Percentiles rank a stretch among this genome's conserved stretches.
Evolutionary conservation across 768 basidiomycete species (phyloP).

Genomic region (Rhodosporidiobolus odoratus): DNA sequence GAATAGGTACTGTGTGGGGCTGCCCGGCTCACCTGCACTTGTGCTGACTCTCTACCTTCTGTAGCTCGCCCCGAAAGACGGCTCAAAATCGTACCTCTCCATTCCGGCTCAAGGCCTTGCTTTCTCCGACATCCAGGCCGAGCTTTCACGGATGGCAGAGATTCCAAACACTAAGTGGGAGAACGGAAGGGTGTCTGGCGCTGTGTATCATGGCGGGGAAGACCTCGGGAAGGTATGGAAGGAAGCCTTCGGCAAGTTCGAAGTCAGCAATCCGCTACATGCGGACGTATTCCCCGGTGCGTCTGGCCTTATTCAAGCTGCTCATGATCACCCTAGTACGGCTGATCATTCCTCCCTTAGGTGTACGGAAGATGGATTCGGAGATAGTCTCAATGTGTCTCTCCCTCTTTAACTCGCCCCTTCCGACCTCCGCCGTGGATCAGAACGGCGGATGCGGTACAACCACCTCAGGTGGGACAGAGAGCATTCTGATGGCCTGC

Average conservation of each 20-base stretch:
- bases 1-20: too few relatives aligned
- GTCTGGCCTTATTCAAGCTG: not conserved
- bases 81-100: not conserved
- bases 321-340: not conserved
- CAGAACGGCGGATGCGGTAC: conserved; percentile 66
- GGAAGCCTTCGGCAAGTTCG: conserved; percentile 72
- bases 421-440: conserved; percentile 17
- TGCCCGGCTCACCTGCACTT: too few relatives aligned
- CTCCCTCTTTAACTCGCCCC: conserved; percentile 60
- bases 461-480: conserved; percentile 93
- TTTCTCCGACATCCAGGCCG: not conserved
- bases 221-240: conserved; percentile 45
- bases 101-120: conserved; percentile 23
- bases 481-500: conserved; percentile 90
- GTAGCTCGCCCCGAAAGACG: conserved; percentile 19
- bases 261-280: conserved; percentile 66
- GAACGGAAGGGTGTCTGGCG: conserved; percentile 28
- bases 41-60: too few relatives aligned
- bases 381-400: conserved; percentile 51
- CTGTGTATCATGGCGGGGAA: conserved; percentile 35
- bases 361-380: conserved; percentile 92
- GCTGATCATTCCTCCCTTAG: conserved; percentile 40
- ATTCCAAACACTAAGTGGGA: conserved; percentile 37
- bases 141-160: conserved; percentile 14
- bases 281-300: conserved; percentile 76